A percentile compares a stretch with the other conserved stretches of the same genome.
phyloP scores from a whole-genome alignment of 2,329 filamentous ascomycete species.

The Aaosphaeria pasadenensis region DNA sequence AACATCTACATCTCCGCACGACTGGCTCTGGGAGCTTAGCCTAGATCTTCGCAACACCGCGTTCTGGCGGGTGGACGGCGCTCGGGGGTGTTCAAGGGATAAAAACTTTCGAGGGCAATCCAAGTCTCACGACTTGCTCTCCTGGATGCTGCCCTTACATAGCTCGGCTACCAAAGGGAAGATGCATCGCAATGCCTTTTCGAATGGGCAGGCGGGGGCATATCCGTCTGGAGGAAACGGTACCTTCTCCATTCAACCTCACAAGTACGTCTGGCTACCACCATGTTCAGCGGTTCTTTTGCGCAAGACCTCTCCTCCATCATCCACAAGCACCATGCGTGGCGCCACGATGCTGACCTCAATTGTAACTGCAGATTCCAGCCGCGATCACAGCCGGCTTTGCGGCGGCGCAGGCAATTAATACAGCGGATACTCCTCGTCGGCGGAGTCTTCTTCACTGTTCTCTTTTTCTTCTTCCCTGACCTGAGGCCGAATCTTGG shows the following conservation, averaged over 20 bases:
- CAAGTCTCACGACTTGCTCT: slow-evolving; percentile 17
- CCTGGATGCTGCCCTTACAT: slow-evolving; percentile 61
- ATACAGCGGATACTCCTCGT: slow-evolving; percentile 64
- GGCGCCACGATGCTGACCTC: slow-evolving; percentile 27
- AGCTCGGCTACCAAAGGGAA: slow-evolving; percentile 56
- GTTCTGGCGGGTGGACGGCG: slow-evolving; percentile 31
- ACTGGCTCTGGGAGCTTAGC: neutral
- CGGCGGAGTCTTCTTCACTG: slow-evolving; percentile 55
- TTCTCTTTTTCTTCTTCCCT: slow-evolving; percentile 71
- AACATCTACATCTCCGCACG: slow-evolving; percentile 3
- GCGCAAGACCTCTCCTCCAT: slow-evolving; percentile 14
- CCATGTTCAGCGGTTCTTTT: slow-evolving; percentile 20
- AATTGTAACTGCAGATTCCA: slow-evolving; percentile 64
- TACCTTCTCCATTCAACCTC: slow-evolving; percentile 83
- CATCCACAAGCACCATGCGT: slow-evolving; percentile 13
- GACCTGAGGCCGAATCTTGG: slow-evolving; percentile 65
- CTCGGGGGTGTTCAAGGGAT: slow-evolving; percentile 36
- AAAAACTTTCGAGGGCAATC: slow-evolving; percentile 17
- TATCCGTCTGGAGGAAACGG: slow-evolving; percentile 66
- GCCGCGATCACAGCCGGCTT: slow-evolving; percentile 71
- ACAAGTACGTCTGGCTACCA: slow-evolving; percentile 62
- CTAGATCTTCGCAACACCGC: slow-evolving; percentile 13
- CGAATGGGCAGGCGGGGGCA: slow-evolving; percentile 64
- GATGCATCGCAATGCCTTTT: slow-evolving; percentile 86
- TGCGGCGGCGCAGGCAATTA: slow-evolving; percentile 70